These are phyloP conservation scores for Aspergillus cristatus DNA, from an alignment of 495 filamentous ascomycete genomes.

Conservation along the genomic window DNA sequence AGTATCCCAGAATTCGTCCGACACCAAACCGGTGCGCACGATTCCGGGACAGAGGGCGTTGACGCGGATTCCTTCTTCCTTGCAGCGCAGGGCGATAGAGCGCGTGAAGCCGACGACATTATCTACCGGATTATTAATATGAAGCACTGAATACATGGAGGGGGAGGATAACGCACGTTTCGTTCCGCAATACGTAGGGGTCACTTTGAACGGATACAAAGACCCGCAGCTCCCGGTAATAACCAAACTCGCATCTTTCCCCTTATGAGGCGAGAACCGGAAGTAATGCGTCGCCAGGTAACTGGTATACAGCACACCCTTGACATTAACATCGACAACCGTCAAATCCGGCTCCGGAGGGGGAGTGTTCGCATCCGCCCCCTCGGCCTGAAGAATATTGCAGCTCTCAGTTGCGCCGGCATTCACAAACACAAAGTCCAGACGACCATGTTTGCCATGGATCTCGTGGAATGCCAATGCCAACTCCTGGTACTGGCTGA, in stretches of 20 bases:
- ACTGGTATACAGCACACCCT: conserved; percentile 11
- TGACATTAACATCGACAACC: conserved; percentile 11
- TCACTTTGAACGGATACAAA: conserved; percentile 11
- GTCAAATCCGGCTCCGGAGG: conserved; percentile 10
- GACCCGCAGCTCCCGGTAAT: conserved; percentile 15
- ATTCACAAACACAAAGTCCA: conserved; percentile 18
- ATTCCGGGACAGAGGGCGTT: conserved; percentile 15
- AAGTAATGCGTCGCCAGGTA: conserved; percentile 19
- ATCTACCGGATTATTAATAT: conserved; percentile 1
- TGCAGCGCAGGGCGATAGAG: conserved; percentile 10
- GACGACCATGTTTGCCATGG: not conserved
- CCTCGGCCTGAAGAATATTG: too few relatives aligned
- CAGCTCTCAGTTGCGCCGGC: conserved; percentile 11
- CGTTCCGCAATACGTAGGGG: conserved; percentile 12
- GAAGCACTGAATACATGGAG: not conserved
- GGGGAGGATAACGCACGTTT: conserved; percentile 8
- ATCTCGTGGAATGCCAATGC: conserved; percentile 7
- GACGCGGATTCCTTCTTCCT: conserved; percentile 9
- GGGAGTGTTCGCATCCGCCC: too few relatives aligned
- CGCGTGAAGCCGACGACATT: conserved; percentile 13
- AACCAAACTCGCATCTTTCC: conserved; percentile 7
- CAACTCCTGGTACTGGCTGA: conserved; percentile 12
- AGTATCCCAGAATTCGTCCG: conserved; percentile 8
- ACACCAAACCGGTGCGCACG: conserved; percentile 12
- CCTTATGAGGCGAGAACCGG: conserved; percentile 8